Evolutionary conservation across 2,329 filamentous ascomycete genomes (phyloP), one percentile per base, ranked within the genome.

Genomic region (Claviceps sp.): DNA sequence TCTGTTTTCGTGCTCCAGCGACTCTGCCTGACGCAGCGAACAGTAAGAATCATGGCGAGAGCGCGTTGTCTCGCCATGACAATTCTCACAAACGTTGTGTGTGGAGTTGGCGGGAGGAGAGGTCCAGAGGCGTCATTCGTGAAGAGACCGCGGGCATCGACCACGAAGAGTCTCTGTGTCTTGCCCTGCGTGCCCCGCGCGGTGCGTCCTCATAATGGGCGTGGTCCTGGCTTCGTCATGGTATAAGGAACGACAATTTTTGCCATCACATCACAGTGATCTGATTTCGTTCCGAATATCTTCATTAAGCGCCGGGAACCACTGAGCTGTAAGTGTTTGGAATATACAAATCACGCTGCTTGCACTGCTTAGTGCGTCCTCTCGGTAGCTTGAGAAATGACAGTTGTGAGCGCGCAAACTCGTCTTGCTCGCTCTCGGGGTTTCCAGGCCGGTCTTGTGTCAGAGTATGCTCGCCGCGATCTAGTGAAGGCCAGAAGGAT

Each of bases 51-150:
- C 1, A 89, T 63, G 0, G 80, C 79, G 17, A 89, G 65, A 0
- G 85, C 78, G 1, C 77, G 24, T 34, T 80, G 77, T 8, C 86
- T 71, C 2, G 86, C 79, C 0, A 94, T 87, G 30, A 82, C 87
- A 63, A 94, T 94, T 0, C 88, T 88, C 0, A 90, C 72, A 19
- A 87, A 34, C 30, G 10, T 34, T 78, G 51, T 74, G 51, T 74
- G 77, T 0, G 81, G 10, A 11, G 30, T 11, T 11, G 10, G 30
- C 10, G 30, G 10, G 30, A 34, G 30, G 30, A 11, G 30, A 10
- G 30, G 30, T 34, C 10, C 30, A 34, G 10, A 11, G 30, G 30
- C 30, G 30, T 4, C 30, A 11, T 34, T 34, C 30, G 10, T 34
- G 30, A 11, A 11, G 30, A 34, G 10, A 11, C 30, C 30, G 30